These are phyloP conservation scores for Micractinium sp. DNA, from an alignment of 139 green algal genomes.

Conservation along the genomic window DNA sequence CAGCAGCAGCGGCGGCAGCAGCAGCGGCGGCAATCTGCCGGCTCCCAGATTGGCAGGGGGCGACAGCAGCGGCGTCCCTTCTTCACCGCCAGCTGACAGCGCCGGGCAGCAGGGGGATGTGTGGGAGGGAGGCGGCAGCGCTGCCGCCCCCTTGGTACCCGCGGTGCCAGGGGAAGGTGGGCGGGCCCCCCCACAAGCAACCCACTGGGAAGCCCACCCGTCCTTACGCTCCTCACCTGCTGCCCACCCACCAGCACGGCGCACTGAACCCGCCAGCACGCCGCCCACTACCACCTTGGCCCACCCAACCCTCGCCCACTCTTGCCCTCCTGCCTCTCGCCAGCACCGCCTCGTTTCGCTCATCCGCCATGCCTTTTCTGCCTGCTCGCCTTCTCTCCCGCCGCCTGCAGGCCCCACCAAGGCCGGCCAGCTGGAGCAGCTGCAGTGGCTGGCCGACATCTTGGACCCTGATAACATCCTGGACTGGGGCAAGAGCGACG, in stretches of 20 bases:
- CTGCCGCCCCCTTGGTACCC: too few species aligned
- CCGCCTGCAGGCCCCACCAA: neutral
- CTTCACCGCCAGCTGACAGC: too few species aligned
- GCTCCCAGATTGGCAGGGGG: too few species aligned
- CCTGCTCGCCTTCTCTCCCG: too few species aligned
- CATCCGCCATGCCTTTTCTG: too few species aligned
- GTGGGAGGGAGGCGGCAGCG: too few species aligned
- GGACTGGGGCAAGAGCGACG: neutral
- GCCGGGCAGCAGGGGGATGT: too few species aligned
- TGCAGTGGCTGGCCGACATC: neutral
- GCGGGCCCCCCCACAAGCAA: neutral
- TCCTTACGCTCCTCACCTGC: neutral
- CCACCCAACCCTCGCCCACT: neutral
- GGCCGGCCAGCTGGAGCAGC: neutral
- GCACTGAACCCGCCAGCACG: neutral
- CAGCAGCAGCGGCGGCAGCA: too few species aligned
- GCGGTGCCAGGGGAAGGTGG: too few species aligned
- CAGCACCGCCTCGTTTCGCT: neutral
- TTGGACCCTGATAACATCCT: constrained; percentile 3
- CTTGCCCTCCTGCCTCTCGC: neutral
- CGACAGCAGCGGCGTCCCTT: too few species aligned
- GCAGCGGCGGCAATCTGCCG: too few species aligned
- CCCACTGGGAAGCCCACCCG: neutral
- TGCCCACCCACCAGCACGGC: neutral
- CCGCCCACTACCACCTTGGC: neutral